These are phyloP conservation scores for Rauvolfia tetraphylla DNA, from an alignment of 257 asterid species.

Conservation along the genomic window DNA sequence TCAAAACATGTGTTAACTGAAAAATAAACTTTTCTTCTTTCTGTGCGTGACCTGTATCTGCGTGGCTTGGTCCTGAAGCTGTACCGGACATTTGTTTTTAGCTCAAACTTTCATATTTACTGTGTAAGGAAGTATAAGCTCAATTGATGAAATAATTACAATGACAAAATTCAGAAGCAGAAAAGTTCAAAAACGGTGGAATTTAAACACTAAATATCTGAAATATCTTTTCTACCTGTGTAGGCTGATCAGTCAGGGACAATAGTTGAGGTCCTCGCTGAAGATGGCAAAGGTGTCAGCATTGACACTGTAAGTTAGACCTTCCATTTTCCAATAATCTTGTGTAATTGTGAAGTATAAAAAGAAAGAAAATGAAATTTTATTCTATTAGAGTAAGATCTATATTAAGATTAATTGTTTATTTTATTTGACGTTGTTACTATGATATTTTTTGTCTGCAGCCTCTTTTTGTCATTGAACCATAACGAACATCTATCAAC, in stretches of 20 bases:
- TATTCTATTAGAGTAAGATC: not conserved
- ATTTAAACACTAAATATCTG: not conserved
- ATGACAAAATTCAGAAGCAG: not conserved
- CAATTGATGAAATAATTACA: not conserved
- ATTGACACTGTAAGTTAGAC: slow-evolving; percentile 60
- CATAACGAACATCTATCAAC: slow-evolving; percentile 31
- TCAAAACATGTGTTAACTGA: not conserved
- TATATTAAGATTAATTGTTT: not conserved
- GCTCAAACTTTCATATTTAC: not conserved
- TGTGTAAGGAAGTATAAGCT: not conserved
- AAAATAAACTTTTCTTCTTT: not conserved
- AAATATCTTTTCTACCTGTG: not conserved
- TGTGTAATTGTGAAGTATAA: not conserved
- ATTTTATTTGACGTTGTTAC: slow-evolving; percentile 8
- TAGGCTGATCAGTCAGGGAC: slow-evolving; percentile 84
- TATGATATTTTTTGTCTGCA: slow-evolving; percentile 28
- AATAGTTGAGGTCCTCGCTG: slow-evolving; percentile 54
- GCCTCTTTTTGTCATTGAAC: slow-evolving; percentile 78
- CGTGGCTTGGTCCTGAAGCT: not conserved
- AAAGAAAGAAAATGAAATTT: not conserved
- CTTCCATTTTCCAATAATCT: not conserved
- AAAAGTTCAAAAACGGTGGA: not conserved
- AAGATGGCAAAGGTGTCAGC: slow-evolving; percentile 84
- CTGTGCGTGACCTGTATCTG: not conserved
- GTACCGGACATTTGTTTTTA: not conserved